Percentiles rank a stretch among this genome's conserved stretches.
phyloP scores from a whole-genome alignment of 2,329 filamentous ascomycete species.

The Beauveria varroae region DNA sequence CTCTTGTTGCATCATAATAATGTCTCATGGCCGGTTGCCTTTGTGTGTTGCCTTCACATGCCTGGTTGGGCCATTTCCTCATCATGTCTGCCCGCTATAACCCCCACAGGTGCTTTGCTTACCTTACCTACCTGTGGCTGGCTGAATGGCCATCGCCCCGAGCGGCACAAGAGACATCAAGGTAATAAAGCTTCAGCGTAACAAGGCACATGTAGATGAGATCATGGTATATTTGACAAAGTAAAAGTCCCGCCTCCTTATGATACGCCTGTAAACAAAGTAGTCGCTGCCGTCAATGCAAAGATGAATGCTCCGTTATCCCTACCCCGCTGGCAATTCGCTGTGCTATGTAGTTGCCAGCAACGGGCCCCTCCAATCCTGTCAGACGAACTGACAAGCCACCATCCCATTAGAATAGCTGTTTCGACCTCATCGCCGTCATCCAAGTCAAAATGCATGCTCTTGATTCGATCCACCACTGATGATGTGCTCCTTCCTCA shows the following conservation, averaged over 20 bases:
- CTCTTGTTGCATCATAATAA: background rate
- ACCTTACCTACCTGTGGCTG: background rate
- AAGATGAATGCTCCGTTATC: background rate
- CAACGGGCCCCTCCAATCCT: background rate
- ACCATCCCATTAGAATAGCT: background rate
- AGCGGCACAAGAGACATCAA: background rate
- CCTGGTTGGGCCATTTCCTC: background rate
- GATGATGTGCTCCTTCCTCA: background rate
- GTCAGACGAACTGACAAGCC: background rate
- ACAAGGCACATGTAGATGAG: background rate
- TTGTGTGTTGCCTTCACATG: slow-evolving; percentile 1
- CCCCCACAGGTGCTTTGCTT: background rate
- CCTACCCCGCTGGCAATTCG: background rate
- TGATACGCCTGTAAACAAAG: background rate
- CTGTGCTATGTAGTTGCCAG: background rate
- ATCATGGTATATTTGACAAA: background rate
- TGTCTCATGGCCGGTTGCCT: background rate
- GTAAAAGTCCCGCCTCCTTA: background rate
- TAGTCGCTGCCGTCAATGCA: slow-evolving; percentile 6
- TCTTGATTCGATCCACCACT: background rate
- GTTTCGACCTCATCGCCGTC: background rate
- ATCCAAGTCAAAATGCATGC: background rate
- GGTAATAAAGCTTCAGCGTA: background rate
- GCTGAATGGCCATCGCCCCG: background rate
- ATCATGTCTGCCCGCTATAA: background rate